Evolutionary conservation across 768 basidiomycete genomes (phyloP).

Genomic region (Tulasnella sp.): DNA sequence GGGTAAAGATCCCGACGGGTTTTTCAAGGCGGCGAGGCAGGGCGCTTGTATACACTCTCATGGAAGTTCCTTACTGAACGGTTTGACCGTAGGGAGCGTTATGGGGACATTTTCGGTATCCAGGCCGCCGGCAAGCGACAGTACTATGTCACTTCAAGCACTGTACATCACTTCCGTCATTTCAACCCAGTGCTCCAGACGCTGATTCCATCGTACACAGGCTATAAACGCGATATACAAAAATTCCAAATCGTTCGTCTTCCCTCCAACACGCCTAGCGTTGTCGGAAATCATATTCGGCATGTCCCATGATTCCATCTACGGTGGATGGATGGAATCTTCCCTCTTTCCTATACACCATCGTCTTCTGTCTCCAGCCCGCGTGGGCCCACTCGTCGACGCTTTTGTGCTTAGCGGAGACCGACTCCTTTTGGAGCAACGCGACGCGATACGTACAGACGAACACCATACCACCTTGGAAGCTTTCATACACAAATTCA

Average conservation of each 20-base stretch:
- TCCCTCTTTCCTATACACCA: not conserved
- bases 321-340: not conserved
- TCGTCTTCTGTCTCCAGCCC: not conserved
- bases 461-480: not conserved
- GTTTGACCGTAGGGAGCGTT: not conserved
- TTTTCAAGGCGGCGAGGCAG: constrained; percentile 3
- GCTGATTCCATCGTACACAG: not conserved
- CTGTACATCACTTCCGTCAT: not conserved
- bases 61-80: not conserved
- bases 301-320: not conserved
- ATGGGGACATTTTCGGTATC: constrained; percentile 12
- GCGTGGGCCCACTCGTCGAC: not conserved
- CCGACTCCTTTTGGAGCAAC: not conserved
- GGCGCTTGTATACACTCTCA: no score
- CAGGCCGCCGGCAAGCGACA: not conserved
- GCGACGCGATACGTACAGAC: not conserved
- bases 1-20: constrained; percentile 11
- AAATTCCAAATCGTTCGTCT: constrained; percentile 11
- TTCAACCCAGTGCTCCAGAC: no score
- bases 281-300: constrained; percentile 1
- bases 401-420: not conserved
- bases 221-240: not conserved
- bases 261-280: not conserved
- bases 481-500: not conserved
- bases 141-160: constrained; percentile 7